Percentiles rank a stretch among this genome's conserved stretches.
phyloP scores from a whole-genome alignment of 768 basidiomycete species.

The Boletus patriciae region DNA sequence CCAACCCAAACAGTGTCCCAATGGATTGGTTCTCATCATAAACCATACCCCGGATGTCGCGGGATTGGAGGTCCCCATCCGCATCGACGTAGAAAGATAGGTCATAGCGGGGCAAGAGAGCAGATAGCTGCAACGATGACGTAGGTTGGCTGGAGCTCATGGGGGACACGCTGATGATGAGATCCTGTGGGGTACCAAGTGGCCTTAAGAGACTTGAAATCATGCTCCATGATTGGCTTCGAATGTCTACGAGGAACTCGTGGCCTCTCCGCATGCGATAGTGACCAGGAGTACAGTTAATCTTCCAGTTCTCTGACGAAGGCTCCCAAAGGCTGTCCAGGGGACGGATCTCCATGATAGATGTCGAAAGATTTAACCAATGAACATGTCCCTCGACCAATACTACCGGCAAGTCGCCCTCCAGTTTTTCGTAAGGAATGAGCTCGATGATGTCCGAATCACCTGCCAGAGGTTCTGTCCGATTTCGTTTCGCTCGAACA shows the following conservation, averaged over 20 bases:
- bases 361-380: not conserved
- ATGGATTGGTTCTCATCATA: conserved; percentile 41
- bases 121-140: conserved; percentile 18
- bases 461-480: too few relatives aligned
- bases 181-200: conserved; percentile 20
- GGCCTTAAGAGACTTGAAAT: conserved; percentile 1
- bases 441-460: conserved; percentile 14
- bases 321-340: conserved; percentile 16
- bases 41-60: conserved; percentile 37
- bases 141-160: not conserved
- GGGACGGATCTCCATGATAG: conserved; percentile 25
- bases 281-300: conserved; percentile 9
- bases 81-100: conserved; percentile 41
- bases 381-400: too few relatives aligned
- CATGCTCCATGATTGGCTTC: conserved; percentile 27
- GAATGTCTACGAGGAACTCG: conserved; percentile 25
- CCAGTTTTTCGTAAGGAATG: conserved; percentile 23
- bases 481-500: conserved; percentile 14
- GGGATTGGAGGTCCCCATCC: conserved; percentile 4
- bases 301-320: conserved; percentile 26
- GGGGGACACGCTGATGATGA: conserved; percentile 17
- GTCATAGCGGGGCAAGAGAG: conserved; percentile 40
- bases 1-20: conserved; percentile 46
- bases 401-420: conserved; percentile 16
- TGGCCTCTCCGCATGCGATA: conserved; percentile 6